Base-by-base conservation (phyloP, 352 stramenopile genomes). In the Phytophthora idaei region DNA sequence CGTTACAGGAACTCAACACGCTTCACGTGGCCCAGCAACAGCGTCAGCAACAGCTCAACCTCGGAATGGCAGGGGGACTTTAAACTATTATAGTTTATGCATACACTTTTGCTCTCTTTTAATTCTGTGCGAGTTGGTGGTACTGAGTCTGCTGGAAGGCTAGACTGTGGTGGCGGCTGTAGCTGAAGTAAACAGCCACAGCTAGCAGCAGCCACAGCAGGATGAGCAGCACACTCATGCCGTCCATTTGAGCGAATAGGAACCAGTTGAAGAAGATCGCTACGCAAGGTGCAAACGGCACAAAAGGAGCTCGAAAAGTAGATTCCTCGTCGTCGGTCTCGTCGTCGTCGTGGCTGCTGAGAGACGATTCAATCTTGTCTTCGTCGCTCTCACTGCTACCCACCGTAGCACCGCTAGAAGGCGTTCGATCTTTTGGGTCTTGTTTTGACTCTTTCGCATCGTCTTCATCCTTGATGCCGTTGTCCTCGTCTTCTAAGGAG, bases 261-360 rank as follows among this genome's bases (percentile, higher is more conserved):
- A 93, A 93, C 88, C 88, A 95, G 73, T 95, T 95, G 74, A 95
- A 92, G 56, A 92, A 93, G 61, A 95, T 93, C 4, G 87, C 85
- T 1, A 95, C 36, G 37, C 83, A 92, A n/a, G 85, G 87, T 17
- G 85, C 57, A 42, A 92, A 94, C 29, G 87, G 87, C 37, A 94
- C 87, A 36, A 90, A 62, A 36, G 87, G 87, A 34, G 87, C 83
- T 53, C 79, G 77, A 48, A 93, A 95, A 42, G 66, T 80, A 28
- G 58, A 48, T 28, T 57, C 49, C 45, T 81, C 79, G 28, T 50
- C 66, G 7, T 84, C 69, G 25, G 71, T 48, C 29, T 78, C 68
- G 14, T 86, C 65, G 49, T 79, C 63, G 17, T 74, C 52, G 3
- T 32, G 37, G 9, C 60, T 65, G 36, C 5, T 63, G 54, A 21